Conservation (phyloP, 2,329 filamentous ascomycete genomes). For the Cytospora chrysosperma region DNA sequence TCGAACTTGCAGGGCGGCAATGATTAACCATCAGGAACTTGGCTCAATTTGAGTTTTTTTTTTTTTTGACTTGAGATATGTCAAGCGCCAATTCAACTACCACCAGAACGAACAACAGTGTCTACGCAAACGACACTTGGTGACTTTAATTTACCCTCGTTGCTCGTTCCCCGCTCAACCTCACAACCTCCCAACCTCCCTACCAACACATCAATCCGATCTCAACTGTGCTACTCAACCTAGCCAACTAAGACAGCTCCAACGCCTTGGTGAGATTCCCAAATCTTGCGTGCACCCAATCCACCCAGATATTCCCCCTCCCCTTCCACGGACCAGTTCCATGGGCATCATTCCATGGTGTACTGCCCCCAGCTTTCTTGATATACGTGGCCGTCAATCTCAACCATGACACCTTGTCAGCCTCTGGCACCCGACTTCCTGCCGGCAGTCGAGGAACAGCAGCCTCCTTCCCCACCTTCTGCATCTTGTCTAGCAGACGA, state of each 20-base stretch:
- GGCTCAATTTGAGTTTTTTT: too few relatives aligned
- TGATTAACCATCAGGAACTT: too few relatives aligned
- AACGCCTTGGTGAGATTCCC: neutral
- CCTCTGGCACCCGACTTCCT: neutral
- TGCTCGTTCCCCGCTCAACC: too few relatives aligned
- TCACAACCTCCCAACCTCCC: too few relatives aligned
- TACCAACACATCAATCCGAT: too few relatives aligned
- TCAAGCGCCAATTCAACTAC: too few relatives aligned
- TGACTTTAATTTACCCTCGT: too few relatives aligned
- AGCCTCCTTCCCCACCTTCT: constrained; percentile 1
- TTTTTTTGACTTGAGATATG: too few relatives aligned
- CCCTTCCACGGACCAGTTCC: constrained; percentile 12
- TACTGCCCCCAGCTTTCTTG: neutral
- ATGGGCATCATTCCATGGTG: neutral
- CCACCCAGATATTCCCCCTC: constrained; percentile 13
- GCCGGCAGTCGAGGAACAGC: neutral
- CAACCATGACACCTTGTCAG: neutral
- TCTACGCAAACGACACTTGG: too few relatives aligned
- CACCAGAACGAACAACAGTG: too few relatives aligned
- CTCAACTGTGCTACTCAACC: neutral
- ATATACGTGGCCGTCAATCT: constrained; percentile 8
- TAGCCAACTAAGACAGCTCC: neutral
- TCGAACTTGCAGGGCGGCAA: too few relatives aligned
- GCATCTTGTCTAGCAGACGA: constrained; percentile 9
- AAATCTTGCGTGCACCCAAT: constrained; percentile 14